These are phyloP conservation scores for Coniosporium tulheliwenetii DNA, from an alignment of 2,329 filamentous ascomycete species.

Conservation along the genomic window DNA sequence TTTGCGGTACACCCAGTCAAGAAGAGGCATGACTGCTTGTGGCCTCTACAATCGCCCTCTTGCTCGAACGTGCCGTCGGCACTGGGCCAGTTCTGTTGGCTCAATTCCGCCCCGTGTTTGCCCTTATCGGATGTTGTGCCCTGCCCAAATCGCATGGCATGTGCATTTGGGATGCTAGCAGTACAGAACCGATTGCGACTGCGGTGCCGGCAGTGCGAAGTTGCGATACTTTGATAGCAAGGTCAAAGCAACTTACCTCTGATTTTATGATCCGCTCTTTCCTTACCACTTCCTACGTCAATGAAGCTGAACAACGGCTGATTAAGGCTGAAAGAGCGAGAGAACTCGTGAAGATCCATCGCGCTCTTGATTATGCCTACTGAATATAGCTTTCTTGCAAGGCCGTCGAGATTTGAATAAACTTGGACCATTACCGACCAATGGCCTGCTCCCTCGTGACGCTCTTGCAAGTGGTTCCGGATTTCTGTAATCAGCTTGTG, in stretches of 20 bases:
- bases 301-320: slow-evolving; percentile 31
- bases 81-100: too few relatives aligned
- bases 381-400: slow-evolving; percentile 24
- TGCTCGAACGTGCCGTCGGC: too few relatives aligned
- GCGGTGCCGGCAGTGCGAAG: too few relatives aligned
- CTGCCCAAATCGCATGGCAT: too few relatives aligned
- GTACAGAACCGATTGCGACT: too few relatives aligned
- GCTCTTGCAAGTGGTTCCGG: slow-evolving; percentile 22
- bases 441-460: slow-evolving; percentile 21
- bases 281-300: slow-evolving; percentile 30
- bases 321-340: slow-evolving; percentile 26
- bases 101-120: too few relatives aligned
- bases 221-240: background rate
- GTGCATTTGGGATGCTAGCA: too few relatives aligned
- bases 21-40: too few relatives aligned
- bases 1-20: too few relatives aligned
- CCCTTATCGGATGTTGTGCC: too few relatives aligned
- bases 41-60: too few relatives aligned
- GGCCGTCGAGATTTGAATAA: slow-evolving; percentile 30
- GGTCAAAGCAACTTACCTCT: slow-evolving; percentile 14
- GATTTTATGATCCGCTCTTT: slow-evolving; percentile 31
- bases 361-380: slow-evolving; percentile 23
- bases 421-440: slow-evolving; percentile 31
- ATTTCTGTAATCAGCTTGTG: slow-evolving; percentile 25
- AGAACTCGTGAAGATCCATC: slow-evolving; percentile 25